These are phyloP conservation scores for Colletotrichum sublineola DNA, from an alignment of 2,329 filamentous ascomycete species.

Conservation along the genomic window DNA sequence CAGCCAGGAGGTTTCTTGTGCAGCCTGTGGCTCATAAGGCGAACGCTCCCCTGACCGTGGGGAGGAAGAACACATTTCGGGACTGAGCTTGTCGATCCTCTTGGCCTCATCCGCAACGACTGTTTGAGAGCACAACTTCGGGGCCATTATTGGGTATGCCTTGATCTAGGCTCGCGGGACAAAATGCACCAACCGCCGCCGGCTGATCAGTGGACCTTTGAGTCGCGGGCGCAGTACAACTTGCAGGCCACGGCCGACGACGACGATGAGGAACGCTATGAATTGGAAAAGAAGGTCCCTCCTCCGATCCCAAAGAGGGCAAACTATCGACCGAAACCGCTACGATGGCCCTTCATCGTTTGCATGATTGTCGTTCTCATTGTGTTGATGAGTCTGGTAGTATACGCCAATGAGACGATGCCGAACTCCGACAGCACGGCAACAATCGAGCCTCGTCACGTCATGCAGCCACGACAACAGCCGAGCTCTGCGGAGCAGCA, in stretches of 20 bases:
- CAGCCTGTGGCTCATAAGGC: constrained; percentile 20
- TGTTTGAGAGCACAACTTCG: background rate
- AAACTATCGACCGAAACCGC: constrained; percentile 50
- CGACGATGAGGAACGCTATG: constrained; percentile 42
- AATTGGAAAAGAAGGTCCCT: constrained; percentile 12
- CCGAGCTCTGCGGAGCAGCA: background rate
- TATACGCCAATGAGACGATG: constrained; percentile 48
- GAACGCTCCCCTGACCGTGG: background rate
- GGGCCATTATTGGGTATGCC: background rate
- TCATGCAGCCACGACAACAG: background rate
- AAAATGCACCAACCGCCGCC: constrained; percentile 33
- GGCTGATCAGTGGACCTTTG: constrained; percentile 45
- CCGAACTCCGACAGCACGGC: constrained; percentile 50
- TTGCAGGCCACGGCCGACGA: constrained; percentile 47
- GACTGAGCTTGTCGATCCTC: too few relatives aligned
- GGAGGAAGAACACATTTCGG: background rate
- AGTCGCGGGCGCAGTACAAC: constrained; percentile 51
- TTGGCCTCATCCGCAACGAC: background rate
- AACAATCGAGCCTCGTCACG: constrained; percentile 41
- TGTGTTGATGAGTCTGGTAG: constrained; percentile 47
- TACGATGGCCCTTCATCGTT: constrained; percentile 52
- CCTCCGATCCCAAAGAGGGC: constrained; percentile 30
- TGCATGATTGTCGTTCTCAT: constrained; percentile 46
- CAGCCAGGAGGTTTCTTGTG: background rate
- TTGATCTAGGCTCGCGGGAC: background rate